A percentile compares a stretch with the other conserved stretches of the same genome.
Evolutionary conservation across 257 asterid genomes (phyloP).

Genomic region (Fraxinus pennsylvanica): DNA sequence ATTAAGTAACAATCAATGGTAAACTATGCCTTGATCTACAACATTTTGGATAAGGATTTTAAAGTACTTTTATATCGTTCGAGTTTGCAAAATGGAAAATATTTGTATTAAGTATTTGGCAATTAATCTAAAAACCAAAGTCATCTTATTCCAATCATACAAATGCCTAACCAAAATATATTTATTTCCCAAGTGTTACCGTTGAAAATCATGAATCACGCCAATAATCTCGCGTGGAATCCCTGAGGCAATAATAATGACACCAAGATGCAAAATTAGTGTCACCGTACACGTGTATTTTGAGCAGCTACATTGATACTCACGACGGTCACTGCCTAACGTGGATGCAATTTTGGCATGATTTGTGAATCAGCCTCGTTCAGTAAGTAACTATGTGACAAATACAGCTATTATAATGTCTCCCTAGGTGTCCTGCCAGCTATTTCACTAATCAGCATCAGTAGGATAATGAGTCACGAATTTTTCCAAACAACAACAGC

Average conservation of each 20-base stretch:
- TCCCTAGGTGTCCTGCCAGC: conserved; percentile 5
- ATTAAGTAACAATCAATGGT: neutral
- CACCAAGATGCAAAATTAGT: neutral
- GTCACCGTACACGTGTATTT: neutral
- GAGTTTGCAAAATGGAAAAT: neutral
- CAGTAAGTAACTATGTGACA: neutral
- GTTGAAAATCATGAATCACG: neutral
- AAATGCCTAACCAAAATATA: neutral
- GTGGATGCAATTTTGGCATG: neutral
- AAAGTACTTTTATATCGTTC: neutral
- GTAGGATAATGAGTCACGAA: neutral
- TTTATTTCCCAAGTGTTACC: neutral
- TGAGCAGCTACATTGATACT: neutral
- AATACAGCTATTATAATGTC: neutral
- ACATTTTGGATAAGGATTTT: neutral
- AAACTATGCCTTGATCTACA: neutral
- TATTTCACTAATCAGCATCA: neutral
- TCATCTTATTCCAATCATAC: neutral
- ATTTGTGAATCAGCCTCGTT: neutral
- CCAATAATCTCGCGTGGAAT: neutral
- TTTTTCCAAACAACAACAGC: neutral
- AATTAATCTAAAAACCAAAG: neutral
- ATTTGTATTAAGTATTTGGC: neutral
- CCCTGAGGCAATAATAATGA: neutral
- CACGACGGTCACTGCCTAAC: neutral